phyloP scores from a whole-genome alignment of 805 yeast genomes.

The Komagataella ulmi region DNA sequence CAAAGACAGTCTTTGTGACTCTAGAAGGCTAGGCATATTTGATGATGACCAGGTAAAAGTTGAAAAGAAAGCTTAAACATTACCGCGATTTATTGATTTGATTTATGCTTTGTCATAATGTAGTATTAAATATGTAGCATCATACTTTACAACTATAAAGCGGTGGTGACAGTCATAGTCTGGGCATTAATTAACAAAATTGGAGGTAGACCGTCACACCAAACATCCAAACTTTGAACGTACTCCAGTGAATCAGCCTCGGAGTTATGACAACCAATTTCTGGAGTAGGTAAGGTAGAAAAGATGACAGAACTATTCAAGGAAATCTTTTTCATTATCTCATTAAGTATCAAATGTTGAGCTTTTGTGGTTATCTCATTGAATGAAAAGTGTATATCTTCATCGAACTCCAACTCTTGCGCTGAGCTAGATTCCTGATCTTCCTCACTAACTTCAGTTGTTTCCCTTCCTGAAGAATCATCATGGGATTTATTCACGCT shows the following conservation, averaged over 20 bases:
- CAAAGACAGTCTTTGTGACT: conserved; percentile 7
- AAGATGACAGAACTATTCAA: conserved; percentile 60
- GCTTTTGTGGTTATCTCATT: conserved; percentile 86
- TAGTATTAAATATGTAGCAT: neutral
- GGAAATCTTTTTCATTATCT: conserved; percentile 61
- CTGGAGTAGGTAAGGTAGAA: conserved; percentile 85
- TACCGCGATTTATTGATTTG: neutral
- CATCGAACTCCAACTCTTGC: conserved; percentile 4
- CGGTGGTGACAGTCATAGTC: conserved; percentile 93
- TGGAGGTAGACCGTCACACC: conserved; percentile 81
- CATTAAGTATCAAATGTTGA: conserved; percentile 81
- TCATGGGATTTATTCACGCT: neutral
- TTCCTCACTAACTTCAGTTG: neutral
- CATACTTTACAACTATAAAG: conserved; percentile 32
- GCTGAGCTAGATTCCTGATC: neutral
- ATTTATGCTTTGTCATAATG: too few relatives aligned
- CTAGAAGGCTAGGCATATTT: neutral
- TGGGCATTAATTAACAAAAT: conserved; percentile 75
- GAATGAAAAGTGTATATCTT: conserved; percentile 30
- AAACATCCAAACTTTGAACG: conserved; percentile 59
- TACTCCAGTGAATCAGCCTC: conserved; percentile 62
- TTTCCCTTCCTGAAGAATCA: neutral
- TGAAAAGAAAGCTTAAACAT: neutral
- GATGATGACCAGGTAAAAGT: neutral
- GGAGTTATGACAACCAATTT: conserved; percentile 64